Evolutionary conservation across 257 asterid species (phyloP), one percentile per base, ranked within the genome.

Genomic region (Penstemon newberryi): DNA sequence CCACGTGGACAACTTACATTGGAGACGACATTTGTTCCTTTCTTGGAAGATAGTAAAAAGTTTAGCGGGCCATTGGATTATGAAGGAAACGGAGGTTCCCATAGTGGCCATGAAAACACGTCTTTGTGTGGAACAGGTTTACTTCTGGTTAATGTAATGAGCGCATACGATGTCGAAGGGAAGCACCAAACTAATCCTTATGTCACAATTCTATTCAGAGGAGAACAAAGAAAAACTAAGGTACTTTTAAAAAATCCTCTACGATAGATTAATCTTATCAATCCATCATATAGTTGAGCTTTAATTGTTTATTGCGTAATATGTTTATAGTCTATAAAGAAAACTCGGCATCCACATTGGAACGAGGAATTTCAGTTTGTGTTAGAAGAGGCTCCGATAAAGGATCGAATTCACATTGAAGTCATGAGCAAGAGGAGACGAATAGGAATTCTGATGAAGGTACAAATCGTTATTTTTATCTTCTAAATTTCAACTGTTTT

Each of bases 321-420:
- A 19, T 60, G n/a, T 63, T n/a, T 19, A 7, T 51, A 92, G 96
- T 13, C 63, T 19, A 73, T 86, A 42, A 85, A 72, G 82, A 85
- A 82, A 74, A 78, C 82, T 43, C 82, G 94, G 46, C 65, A 86
- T 70, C 98, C 98, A 6, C 43, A 44, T 18, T 92, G 98, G 98
- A 85, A 87, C 41, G 98, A 92, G 50, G 93, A 85, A 10, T 89
- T 89, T 64, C 80, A 92, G 76, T 92, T 89, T 72, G 73, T 85
- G 50, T 58, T 89, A 39, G 98, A 87, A 60, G 94, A 89, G 54
- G 79, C 94, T 67, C 98, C 98, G 5, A n/a, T 80, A 38, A 80
- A 79, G 65, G 98, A 89, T 38, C 45, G 49, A 4, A 78, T 92
- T 43, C 90, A 80, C 67, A 54, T 92, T 18, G 90, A 82, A 60